phyloP scores from a whole-genome alignment of 2,329 filamentous ascomycete genomes.

The Xylaria multiplex region DNA sequence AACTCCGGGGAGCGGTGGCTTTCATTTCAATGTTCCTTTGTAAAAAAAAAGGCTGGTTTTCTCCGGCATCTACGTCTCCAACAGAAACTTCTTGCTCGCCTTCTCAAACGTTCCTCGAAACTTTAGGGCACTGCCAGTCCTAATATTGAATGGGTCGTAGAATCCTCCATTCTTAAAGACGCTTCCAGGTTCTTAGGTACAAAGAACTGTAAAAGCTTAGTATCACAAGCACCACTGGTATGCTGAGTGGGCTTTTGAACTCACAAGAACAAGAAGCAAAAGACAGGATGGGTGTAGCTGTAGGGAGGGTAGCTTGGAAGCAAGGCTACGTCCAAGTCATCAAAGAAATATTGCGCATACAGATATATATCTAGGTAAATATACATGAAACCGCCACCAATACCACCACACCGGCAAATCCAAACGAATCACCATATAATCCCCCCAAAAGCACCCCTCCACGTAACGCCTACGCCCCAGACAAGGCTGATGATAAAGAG shows the following conservation, averaged over 20 bases:
- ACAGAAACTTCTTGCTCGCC: neutral
- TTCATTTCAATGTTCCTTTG: slow-evolving; percentile 21
- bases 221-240: neutral
- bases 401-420: too few relatives aligned
- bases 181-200: slow-evolving; percentile 25
- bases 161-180: slow-evolving; percentile 21
- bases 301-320: too few relatives aligned
- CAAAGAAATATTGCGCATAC: too few relatives aligned
- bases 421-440: too few relatives aligned
- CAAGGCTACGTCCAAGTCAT: too few relatives aligned
- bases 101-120: slow-evolving; percentile 26
- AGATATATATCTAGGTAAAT: too few relatives aligned
- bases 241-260: neutral
- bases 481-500: too few relatives aligned
- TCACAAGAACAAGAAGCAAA: slow-evolving; percentile 29
- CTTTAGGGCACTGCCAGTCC: slow-evolving; percentile 30
- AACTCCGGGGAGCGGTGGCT: neutral
- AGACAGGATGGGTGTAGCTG: slow-evolving; percentile 20
- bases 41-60: slow-evolving; percentile 3
- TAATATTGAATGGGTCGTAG: slow-evolving; percentile 31
- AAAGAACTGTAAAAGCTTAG: slow-evolving; percentile 22
- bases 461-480: too few relatives aligned
- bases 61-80: slow-evolving; percentile 3
- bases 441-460: too few relatives aligned
- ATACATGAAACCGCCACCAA: too few relatives aligned